phyloP scores from a whole-genome alignment of 306 rosid species.

The Elaeagnus macrophylla region DNA sequence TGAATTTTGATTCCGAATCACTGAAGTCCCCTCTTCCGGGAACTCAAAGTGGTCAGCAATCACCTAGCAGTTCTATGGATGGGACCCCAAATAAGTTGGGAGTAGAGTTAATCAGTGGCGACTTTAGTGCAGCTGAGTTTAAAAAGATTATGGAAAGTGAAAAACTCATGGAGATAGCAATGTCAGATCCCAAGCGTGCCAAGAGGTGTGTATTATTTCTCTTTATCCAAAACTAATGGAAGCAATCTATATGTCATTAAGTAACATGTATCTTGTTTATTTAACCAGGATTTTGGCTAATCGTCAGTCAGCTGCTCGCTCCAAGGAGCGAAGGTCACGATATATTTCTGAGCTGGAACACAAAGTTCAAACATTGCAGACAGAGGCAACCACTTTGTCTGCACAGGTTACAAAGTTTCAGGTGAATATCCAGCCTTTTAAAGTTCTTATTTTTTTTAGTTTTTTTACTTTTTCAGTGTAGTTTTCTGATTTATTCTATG shows the following conservation, averaged over 20 bases:
- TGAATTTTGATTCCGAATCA: no score
- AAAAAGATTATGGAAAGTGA: no score
- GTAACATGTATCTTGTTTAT: background rate
- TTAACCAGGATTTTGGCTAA: conserved; percentile 75
- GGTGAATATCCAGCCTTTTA: conserved; percentile 33
- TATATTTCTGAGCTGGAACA: conserved; percentile 92
- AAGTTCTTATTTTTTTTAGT: background rate
- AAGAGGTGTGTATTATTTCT: no score
- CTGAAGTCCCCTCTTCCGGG: no score
- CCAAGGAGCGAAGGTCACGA: conserved; percentile 86
- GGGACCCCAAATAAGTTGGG: no score
- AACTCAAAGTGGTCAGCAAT: no score
- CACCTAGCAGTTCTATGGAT: no score
- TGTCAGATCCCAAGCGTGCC: no score
- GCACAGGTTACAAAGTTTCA: conserved; percentile 85
- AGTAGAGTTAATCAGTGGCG: no score
- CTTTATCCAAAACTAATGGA: background rate
- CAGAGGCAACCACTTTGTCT: conserved; percentile 93
- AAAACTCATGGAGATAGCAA: no score
- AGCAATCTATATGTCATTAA: background rate
- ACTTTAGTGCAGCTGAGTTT: no score
- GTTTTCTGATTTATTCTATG: conserved; percentile 9
- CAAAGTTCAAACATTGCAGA: conserved; percentile 88
- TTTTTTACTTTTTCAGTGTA: background rate
- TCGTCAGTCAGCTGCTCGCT: conserved; percentile 92